These are phyloP conservation scores for Yamadazyma scolyti DNA, from an alignment of 805 yeast species.

Conservation along the genomic window DNA sequence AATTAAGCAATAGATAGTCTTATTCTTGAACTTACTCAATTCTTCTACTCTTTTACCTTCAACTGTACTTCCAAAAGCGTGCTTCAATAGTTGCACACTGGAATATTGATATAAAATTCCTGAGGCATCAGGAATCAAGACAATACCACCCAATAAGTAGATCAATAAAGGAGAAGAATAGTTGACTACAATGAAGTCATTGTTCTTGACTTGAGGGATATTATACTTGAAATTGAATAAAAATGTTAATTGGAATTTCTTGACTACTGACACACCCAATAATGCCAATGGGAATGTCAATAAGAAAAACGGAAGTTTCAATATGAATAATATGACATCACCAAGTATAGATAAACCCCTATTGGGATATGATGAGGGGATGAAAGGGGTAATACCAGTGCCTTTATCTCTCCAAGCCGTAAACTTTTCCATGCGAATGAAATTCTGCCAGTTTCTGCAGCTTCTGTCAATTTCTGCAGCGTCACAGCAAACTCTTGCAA, in stretches of 20 bases:
- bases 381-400: conserved; percentile 89
- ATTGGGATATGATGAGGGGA: conserved; percentile 46
- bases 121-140: conserved; percentile 34
- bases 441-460: too few relatives aligned
- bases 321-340: conserved; percentile 8
- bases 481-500: too few relatives aligned
- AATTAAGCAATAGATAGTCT: conserved; percentile 52
- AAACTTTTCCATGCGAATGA: conserved; percentile 68
- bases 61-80: conserved; percentile 13
- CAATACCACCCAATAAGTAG: conserved; percentile 40
- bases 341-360: conserved; percentile 1
- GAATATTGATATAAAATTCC: conserved; percentile 29
- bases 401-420: conserved; percentile 85
- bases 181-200: conserved; percentile 55
- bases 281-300: conserved; percentile 12
- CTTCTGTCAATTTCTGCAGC: too few relatives aligned
- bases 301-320: conserved; percentile 31
- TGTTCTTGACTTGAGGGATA: conserved; percentile 36
- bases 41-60: conserved; percentile 14
- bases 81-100: conserved; percentile 22
- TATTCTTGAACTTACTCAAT: conserved; percentile 26
- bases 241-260: conserved; percentile 17
- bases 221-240: conserved; percentile 35
- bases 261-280: conserved; percentile 16
- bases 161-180: conserved; percentile 26